These are phyloP conservation scores for Terana coerulea DNA, from an alignment of 768 basidiomycete genomes.

Conservation along the genomic window DNA sequence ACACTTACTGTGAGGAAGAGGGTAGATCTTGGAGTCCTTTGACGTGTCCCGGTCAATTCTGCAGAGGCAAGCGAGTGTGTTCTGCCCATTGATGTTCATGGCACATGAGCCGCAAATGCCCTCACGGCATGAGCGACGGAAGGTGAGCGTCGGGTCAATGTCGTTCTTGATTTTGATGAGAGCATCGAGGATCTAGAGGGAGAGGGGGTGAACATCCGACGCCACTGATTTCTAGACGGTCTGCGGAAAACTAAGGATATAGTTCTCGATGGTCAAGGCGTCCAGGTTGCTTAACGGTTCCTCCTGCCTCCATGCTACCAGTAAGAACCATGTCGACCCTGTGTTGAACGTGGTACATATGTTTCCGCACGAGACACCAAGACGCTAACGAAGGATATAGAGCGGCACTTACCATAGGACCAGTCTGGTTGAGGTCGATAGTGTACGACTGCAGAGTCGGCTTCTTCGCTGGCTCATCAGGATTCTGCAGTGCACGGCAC, in stretches of 20 bases:
- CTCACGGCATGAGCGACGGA: conserved; percentile 89
- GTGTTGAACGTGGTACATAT: too few species aligned
- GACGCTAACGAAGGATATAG: conserved; percentile 12
- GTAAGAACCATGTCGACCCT: too few species aligned
- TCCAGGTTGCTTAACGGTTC: too few species aligned
- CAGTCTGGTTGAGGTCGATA: conserved; percentile 90
- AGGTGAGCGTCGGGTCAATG: conserved; percentile 93
- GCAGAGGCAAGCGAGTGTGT: conserved; percentile 97
- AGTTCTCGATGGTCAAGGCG: too few species aligned
- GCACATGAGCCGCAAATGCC: conserved; percentile 98
- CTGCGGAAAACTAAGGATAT: too few species aligned
- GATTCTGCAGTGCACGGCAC: conserved; percentile 53
- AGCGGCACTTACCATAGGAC: conserved; percentile 73
- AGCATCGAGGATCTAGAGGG: conserved; percentile 72
- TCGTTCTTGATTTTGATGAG: conserved; percentile 99
- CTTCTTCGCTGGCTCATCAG: conserved; percentile 90
- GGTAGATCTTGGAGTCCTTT: conserved; percentile 90
- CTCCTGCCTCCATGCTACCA: too few species aligned
- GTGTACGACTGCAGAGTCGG: conserved; percentile 88
- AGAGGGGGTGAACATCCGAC: too few species aligned
- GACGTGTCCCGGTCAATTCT: conserved; percentile 75
- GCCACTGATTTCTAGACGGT: too few species aligned
- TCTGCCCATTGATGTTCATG: conserved; percentile 98
- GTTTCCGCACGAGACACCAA: too few species aligned
- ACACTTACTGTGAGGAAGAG: conserved; percentile 89